Conservation (phyloP, 23 red algal genomes). For the Chondrus crispus region DNA sequence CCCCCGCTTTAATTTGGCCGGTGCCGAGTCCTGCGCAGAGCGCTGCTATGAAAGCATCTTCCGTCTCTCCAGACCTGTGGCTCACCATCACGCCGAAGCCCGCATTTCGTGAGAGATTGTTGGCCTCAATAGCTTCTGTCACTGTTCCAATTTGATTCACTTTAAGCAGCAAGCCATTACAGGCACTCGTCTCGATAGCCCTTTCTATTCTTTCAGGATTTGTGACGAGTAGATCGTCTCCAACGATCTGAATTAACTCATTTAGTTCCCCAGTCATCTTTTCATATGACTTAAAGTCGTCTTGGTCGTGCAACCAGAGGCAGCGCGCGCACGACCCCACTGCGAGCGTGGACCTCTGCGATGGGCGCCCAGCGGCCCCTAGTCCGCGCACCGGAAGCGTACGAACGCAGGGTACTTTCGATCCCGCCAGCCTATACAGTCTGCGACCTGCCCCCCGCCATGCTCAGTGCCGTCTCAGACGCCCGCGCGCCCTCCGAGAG, state of each 20-base stretch:
- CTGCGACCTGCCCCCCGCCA: too few species aligned
- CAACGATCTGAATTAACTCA: slow-evolving; percentile 84
- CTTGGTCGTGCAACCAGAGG: too few species aligned
- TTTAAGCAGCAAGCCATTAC: slow-evolving; percentile 93
- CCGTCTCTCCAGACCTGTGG: slow-evolving; percentile 91
- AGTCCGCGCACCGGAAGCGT: too few species aligned
- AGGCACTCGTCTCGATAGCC: slow-evolving; percentile 75
- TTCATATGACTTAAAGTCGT: slow-evolving; percentile 75
- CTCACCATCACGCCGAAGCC: slow-evolving; percentile 95
- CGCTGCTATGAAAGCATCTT: slow-evolving; percentile 95
- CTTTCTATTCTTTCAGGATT: slow-evolving; percentile 80
- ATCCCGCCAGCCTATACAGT: too few species aligned
- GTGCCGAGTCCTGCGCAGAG: slow-evolving; percentile 84
- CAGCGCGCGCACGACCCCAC: too few species aligned
- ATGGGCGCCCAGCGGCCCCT: too few species aligned
- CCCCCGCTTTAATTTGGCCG: slow-evolving; percentile 95
- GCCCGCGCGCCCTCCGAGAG: too few species aligned
- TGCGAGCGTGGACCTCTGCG: too few species aligned
- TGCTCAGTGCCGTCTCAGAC: too few species aligned
- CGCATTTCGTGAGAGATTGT: slow-evolving; percentile 61
- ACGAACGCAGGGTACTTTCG: too few species aligned
- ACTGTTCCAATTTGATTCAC: slow-evolving; percentile 97
- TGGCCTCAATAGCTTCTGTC: slow-evolving; percentile 91
- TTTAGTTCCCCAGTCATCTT: slow-evolving; percentile 81
- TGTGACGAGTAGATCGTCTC: slow-evolving; percentile 90